Evolutionary conservation across 495 filamentous ascomycete species (phyloP), one percentile per base, ranked within the genome.

Genomic region (Trichoderma virens): DNA sequence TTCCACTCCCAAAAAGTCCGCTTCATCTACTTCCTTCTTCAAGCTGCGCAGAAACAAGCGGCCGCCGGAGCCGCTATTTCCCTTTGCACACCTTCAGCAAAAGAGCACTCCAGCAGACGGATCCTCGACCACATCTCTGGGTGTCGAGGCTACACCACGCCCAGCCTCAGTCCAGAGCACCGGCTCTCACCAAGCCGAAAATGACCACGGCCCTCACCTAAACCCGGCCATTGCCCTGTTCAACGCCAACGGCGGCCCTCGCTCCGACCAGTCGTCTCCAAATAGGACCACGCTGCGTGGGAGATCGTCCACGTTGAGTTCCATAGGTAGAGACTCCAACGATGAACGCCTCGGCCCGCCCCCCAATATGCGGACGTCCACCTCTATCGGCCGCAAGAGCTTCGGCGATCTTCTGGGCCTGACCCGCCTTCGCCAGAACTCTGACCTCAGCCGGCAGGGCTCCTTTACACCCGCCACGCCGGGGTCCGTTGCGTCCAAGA

Each of bases 221-320:
- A 67, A 76, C 76, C 69, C 86, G 79, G 69, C 86, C 80, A 76
- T 76, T 2, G 78, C 80, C 2, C 67, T 85, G 74, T 90, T 80
- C 84, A 87, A 65, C 78, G 86, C 68, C 72, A 41, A 41, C 13
- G 80, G 69, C 28, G 95, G 91, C 18, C 78, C 82, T 34, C 83
- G 82, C 34, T 96, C 93, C 5, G 80, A 81, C 9, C 83, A 81
- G 38, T 94, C 92, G 1, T 90, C 89, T n/a, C 89, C 90, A 25
- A 81, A 77, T 3, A 80, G 86, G 59, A 68, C 76, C 32, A 78
- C 79, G 0, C 77, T 79, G 41, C 82, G 91, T 64, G 88, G 88
- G 60, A 82, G 93, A 62, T 96, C 93, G n/a, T 93, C 91, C 8
- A 97, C 94, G 2, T 82, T 97, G 78, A 91, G 88, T 67, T 97